phyloP scores from a whole-genome alignment of 192 early-diverging fungal species.

The Funneliformis geosporum region DNA sequence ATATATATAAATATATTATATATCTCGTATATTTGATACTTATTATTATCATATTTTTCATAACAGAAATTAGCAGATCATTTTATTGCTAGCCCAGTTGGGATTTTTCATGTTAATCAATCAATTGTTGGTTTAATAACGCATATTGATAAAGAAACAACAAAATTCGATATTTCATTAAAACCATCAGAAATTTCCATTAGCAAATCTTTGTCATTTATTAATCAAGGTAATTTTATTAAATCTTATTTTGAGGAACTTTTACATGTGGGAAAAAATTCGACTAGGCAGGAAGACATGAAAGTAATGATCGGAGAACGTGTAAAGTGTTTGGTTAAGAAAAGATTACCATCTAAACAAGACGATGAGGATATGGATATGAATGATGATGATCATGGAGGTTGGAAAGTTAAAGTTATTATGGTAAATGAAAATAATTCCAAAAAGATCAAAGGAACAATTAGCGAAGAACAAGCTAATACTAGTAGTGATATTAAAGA shows the following conservation, averaged over 20 bases:
- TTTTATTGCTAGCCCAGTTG: conserved; percentile 58
- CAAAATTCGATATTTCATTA: conserved; percentile 60
- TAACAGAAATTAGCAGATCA: conserved; percentile 49
- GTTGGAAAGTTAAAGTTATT: background rate
- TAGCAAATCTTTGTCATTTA: conserved; percentile 40
- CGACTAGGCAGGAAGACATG: conserved; percentile 38
- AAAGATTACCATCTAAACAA: conserved; percentile 37
- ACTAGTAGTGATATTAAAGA: conserved; percentile 50
- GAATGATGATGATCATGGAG: conserved; percentile 33
- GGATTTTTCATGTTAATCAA: conserved; percentile 61
- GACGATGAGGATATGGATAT: background rate
- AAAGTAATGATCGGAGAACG: conserved; percentile 46
- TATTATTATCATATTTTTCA: background rate
- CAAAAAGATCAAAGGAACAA: conserved; percentile 54
- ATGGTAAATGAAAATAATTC: conserved; percentile 33
- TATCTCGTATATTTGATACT: no score
- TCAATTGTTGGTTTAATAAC: conserved; percentile 68
- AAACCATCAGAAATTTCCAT: conserved; percentile 62
- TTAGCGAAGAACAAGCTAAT: conserved; percentile 57
- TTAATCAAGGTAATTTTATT: conserved; percentile 54
- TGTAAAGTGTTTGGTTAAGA: conserved; percentile 51
- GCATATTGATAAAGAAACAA: conserved; percentile 51
- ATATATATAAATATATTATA: no score
- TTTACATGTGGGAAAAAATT: conserved; percentile 38
- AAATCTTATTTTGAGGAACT: conserved; percentile 52